A percentile compares a stretch with the other conserved stretches of the same genome.
phyloP scores from a whole-genome alignment of 129 eudicot genomes.

The Oenanthe sinensis region DNA sequence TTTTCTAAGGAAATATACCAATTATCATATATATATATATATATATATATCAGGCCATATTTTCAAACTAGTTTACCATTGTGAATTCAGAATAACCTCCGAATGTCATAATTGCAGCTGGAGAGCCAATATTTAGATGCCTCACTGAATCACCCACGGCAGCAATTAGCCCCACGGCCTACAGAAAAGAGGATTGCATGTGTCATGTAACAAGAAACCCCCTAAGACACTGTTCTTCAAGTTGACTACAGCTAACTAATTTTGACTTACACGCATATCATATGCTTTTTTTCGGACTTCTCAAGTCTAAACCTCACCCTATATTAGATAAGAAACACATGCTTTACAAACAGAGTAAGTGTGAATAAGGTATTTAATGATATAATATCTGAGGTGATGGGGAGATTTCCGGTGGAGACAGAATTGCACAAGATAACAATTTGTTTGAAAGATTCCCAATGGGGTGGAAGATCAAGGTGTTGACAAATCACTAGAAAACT shows the following conservation, averaged over 20 bases:
- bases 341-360: background rate
- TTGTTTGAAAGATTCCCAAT: background rate
- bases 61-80: conserved; percentile 37
- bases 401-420: background rate
- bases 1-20: background rate
- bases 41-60: background rate
- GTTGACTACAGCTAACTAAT: background rate
- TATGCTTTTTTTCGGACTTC: background rate
- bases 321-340: too few species aligned
- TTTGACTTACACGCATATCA: background rate
- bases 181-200: conserved; percentile 12
- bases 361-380: background rate
- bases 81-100: conserved; percentile 88
- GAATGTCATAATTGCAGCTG: conserved; percentile 87
- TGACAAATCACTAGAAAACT: background rate
- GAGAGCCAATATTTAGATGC: conserved; percentile 62
- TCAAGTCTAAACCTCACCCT: too few species aligned
- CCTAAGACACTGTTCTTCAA: background rate
- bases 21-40: background rate
- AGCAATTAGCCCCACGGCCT: conserved; percentile 95
- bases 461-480: background rate
- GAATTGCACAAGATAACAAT: background rate
- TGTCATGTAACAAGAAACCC: background rate
- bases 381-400: background rate
- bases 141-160: conserved; percentile 80